A percentile compares a stretch with the other conserved stretches of the same genome.
Evolutionary conservation across 2,329 filamentous ascomycete genomes (phyloP).

Genomic region (Aspergillus fructus): DNA sequence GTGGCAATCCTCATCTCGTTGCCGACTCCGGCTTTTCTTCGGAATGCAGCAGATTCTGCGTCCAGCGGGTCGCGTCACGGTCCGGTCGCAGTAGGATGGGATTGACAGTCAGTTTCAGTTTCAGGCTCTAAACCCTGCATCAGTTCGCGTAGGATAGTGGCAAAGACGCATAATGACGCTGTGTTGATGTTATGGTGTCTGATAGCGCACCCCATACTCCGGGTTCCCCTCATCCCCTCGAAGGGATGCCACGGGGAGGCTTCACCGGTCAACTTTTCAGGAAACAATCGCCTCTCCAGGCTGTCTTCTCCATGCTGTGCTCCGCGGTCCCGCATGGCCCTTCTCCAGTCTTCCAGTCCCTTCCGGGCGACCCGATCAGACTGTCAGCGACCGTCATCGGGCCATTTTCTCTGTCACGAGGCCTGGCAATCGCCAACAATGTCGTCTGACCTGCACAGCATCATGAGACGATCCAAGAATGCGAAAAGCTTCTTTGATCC

Average conservation of each 20-base stretch:
- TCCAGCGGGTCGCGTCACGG: not conserved
- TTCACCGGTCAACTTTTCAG: conserved; percentile 10
- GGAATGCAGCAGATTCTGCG: not conserved
- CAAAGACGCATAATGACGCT: too few relatives aligned
- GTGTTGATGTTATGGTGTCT: too few relatives aligned
- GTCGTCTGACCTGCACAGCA: not conserved
- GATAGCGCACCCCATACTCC: too few relatives aligned
- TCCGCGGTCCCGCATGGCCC: conserved; percentile 3
- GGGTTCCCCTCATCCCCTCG: conserved; percentile 1
- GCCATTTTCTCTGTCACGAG: not conserved
- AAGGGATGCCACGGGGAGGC: not conserved
- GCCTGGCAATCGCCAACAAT: not conserved
- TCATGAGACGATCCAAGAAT: not conserved
- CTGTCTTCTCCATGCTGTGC: conserved; percentile 6
- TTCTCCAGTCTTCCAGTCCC: conserved; percentile 6
- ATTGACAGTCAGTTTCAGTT: too few relatives aligned
- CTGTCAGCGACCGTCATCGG: not conserved
- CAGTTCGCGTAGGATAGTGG: too few relatives aligned
- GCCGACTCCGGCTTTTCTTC: not conserved
- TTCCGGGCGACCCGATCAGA: not conserved
- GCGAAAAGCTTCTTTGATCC: not conserved
- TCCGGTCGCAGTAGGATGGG: not conserved
- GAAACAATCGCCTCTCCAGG: conserved; percentile 8
- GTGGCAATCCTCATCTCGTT: not conserved
- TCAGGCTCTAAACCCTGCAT: too few relatives aligned